phyloP scores from a whole-genome alignment of 768 basidiomycete genomes.

The Calocybe indica region DNA sequence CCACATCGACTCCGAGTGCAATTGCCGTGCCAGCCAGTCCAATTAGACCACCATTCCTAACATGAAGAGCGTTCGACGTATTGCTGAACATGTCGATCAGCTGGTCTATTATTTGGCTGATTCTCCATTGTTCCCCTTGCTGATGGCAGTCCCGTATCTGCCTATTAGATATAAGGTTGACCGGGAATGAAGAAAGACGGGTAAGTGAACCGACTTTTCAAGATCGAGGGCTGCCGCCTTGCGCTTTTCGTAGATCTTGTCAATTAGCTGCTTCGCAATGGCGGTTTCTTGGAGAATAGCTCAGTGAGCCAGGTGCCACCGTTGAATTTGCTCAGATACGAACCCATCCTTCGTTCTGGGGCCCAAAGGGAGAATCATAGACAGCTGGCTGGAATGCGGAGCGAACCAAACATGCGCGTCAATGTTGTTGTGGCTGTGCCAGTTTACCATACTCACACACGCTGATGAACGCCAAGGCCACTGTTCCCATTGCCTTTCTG shows the following conservation, averaged over 20 bases:
- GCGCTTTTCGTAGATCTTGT: slow-evolving; percentile 96
- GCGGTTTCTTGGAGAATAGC: slow-evolving; percentile 47
- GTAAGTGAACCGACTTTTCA: slow-evolving; percentile 63
- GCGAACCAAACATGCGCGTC: slow-evolving; percentile 3
- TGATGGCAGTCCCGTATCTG: slow-evolving; percentile 84
- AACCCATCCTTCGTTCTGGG: no score
- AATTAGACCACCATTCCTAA: slow-evolving; percentile 92
- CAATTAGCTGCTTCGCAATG: slow-evolving; percentile 75
- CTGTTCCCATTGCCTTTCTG: slow-evolving; percentile 24
- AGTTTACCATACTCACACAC: neutral
- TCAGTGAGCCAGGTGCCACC: neutral
- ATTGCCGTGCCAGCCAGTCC: slow-evolving; percentile 97
- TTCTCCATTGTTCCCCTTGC: slow-evolving; percentile 75
- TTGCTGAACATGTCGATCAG: slow-evolving; percentile 92
- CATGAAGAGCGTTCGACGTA: slow-evolving; percentile 74
- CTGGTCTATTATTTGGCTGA: slow-evolving; percentile 87
- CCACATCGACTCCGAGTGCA: slow-evolving; percentile 87
- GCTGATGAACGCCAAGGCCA: slow-evolving; percentile 12
- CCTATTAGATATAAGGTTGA: slow-evolving; percentile 27
- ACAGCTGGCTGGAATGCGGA: neutral
- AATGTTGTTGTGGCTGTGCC: slow-evolving; percentile 13
- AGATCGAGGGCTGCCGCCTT: slow-evolving; percentile 94
- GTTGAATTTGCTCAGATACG: no score
- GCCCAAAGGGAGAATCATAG: no score
- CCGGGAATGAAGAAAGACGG: neutral